Percentiles rank a stretch among this genome's conserved stretches.
phyloP scores from a whole-genome alignment of 371 early-diverging fungal genomes.

The Cokeromyces recurvatus region DNA sequence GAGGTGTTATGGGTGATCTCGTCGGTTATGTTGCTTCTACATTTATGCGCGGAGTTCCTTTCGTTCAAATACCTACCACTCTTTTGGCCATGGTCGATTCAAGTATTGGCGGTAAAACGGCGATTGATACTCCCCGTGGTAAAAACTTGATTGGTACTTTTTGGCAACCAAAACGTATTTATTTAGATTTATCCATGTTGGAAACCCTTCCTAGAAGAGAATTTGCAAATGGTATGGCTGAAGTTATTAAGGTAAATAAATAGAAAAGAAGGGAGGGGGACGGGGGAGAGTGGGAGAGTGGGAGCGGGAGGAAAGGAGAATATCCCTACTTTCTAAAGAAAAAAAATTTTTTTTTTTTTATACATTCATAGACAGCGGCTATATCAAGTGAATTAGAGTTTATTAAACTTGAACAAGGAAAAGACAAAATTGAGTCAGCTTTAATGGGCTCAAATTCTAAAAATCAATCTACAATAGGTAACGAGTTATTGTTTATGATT shows the following conservation, averaged over 20 bases:
- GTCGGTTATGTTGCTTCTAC: constrained; percentile 92
- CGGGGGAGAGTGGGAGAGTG: no score
- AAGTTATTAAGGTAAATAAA: constrained; percentile 75
- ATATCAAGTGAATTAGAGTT: constrained; percentile 85
- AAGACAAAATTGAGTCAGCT: constrained; percentile 60
- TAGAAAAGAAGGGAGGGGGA: no score
- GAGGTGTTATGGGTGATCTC: constrained; percentile 94
- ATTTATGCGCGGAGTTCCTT: constrained; percentile 91
- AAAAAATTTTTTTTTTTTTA: background rate
- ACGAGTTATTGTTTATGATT: no score
- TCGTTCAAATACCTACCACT: constrained; percentile 91
- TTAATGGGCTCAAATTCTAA: constrained; percentile 25
- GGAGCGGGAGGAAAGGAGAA: no score
- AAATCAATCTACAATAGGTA: background rate
- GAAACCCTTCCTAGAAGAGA: constrained; percentile 84
- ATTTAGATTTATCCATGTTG: constrained; percentile 77
- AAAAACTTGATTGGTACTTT: constrained; percentile 96
- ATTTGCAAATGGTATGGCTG: constrained; percentile 94
- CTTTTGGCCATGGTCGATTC: constrained; percentile 97
- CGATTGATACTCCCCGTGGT: constrained; percentile 86
- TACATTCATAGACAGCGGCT: constrained; percentile 69
- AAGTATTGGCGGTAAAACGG: constrained; percentile 94
- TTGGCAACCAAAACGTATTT: constrained; percentile 90
- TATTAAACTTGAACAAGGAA: constrained; percentile 69
- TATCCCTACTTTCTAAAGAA: background rate